Conservation (phyloP, 2,329 filamentous ascomycete species). For the Colletotrichum viniferum region DNA sequence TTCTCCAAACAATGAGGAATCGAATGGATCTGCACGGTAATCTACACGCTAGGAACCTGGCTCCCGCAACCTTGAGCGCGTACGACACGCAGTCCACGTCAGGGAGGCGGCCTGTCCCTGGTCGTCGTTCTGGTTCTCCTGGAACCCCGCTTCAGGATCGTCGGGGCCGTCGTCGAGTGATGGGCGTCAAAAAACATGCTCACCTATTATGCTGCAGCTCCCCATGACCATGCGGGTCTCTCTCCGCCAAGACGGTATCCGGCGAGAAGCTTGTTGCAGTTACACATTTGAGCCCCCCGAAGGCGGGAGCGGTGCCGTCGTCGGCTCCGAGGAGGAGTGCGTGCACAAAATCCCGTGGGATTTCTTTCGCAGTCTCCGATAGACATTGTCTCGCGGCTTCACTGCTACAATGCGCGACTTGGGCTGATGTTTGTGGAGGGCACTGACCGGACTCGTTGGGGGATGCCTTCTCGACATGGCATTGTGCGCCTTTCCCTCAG, state of each 20-base stretch:
- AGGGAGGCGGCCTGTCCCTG: not conserved
- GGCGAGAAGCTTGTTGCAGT: not conserved
- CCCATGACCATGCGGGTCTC: not conserved
- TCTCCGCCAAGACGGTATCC: slow-evolving; percentile 8
- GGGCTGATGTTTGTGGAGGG: not conserved
- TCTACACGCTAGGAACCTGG: not conserved
- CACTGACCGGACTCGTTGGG: not conserved
- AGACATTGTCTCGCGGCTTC: not conserved
- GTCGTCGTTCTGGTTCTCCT: not conserved
- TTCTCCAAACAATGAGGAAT: not conserved
- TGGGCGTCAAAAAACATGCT: not conserved
- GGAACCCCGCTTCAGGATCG: not conserved
- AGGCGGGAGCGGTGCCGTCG: not conserved
- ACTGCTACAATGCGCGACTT: not conserved
- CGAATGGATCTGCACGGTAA: not conserved
- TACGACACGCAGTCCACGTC: not conserved
- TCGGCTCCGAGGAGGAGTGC: not conserved
- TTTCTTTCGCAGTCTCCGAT: not conserved
- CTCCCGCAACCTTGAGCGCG: not conserved
- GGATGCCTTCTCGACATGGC: not conserved
- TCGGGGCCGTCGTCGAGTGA: not conserved
- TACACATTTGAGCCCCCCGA: not conserved
- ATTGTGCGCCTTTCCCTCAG: not conserved
- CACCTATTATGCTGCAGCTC: not conserved
- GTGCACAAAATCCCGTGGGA: not conserved